phyloP scores from a whole-genome alignment of 2,329 filamentous ascomycete species.

The Parastagonospora avenae region DNA sequence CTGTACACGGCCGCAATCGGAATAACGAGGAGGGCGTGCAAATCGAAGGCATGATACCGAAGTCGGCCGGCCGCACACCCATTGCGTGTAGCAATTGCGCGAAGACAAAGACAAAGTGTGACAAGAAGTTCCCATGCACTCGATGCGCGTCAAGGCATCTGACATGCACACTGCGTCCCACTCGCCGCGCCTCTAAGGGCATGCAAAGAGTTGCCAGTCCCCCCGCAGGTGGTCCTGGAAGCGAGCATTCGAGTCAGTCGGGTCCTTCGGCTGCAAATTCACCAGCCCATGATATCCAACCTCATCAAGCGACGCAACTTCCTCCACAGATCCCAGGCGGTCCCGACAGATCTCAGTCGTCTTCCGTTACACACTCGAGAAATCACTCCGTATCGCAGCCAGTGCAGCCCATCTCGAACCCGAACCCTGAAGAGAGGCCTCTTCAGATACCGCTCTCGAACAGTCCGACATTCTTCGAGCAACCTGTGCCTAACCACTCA shows the following conservation, averaged over 20 bases:
- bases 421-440: slow-evolving; percentile 41
- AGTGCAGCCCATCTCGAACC: slow-evolving; percentile 36
- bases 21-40: slow-evolving; percentile 56
- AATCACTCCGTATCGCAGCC: slow-evolving; percentile 41
- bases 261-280: slow-evolving; percentile 42
- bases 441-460: slow-evolving; percentile 33
- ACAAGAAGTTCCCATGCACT: slow-evolving; percentile 61
- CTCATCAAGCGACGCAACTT: slow-evolving; percentile 27
- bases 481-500: slow-evolving; percentile 43
- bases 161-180: slow-evolving; percentile 54
- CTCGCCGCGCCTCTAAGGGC: slow-evolving; percentile 54
- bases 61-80: slow-evolving; percentile 57
- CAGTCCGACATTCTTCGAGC: slow-evolving; percentile 50
- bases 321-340: slow-evolving; percentile 19
- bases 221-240: slow-evolving; percentile 25
- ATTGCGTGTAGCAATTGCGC: slow-evolving; percentile 61
- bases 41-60: slow-evolving; percentile 57
- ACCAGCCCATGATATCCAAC: slow-evolving; percentile 34
- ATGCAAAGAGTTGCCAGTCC: slow-evolving; percentile 35
- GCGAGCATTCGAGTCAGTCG: slow-evolving; percentile 43
- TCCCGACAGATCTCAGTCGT: slow-evolving; percentile 39
- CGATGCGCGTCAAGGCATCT: slow-evolving; percentile 57
- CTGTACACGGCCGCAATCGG: slow-evolving; percentile 56
- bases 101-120: slow-evolving; percentile 61
- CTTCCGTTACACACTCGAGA: slow-evolving; percentile 37